Conservation (phyloP, 805 yeast species). For the Blastobotrys mokoenaii region DNA sequence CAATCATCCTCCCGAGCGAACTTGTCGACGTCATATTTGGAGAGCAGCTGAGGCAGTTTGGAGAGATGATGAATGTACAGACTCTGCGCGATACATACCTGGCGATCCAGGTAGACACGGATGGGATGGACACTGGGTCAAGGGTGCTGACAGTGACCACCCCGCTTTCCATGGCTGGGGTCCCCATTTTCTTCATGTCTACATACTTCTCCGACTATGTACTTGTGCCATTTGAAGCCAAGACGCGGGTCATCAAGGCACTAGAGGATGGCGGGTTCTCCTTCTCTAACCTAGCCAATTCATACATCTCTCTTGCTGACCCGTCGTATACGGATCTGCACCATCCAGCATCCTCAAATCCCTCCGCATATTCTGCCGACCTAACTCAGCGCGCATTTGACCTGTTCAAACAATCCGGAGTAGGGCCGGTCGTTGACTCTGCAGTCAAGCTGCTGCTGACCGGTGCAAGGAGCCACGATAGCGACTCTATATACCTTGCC, state of each 20-base stretch:
- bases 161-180: constrained; percentile 49
- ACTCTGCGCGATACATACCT: constrained; percentile 39
- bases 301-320: constrained; percentile 28
- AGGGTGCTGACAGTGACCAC: constrained; percentile 48
- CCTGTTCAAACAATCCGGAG: constrained; percentile 23
- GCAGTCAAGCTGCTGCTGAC: constrained; percentile 40
- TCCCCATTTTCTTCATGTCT: constrained; percentile 52
- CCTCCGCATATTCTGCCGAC: constrained; percentile 1
- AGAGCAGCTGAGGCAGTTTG: constrained; percentile 22
- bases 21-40: constrained; percentile 34
- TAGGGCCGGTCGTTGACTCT: constrained; percentile 38
- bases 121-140: constrained; percentile 46
- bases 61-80: constrained; percentile 26
- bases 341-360: neutral
- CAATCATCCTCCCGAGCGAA: constrained; percentile 43
- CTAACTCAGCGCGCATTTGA: constrained; percentile 8
- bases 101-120: constrained; percentile 52
- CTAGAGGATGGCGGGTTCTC: constrained; percentile 37
- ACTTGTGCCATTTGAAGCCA: constrained; percentile 42
- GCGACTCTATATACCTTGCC: constrained; percentile 22
- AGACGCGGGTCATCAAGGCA: constrained; percentile 38
- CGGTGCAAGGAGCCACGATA: constrained; percentile 46
- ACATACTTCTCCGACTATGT: constrained; percentile 60
- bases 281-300: constrained; percentile 38
- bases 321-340: constrained; percentile 2